Evolutionary conservation across 1,284 basidiomycete species (phyloP).

Genomic region (Apiotrichum gracile): DNA sequence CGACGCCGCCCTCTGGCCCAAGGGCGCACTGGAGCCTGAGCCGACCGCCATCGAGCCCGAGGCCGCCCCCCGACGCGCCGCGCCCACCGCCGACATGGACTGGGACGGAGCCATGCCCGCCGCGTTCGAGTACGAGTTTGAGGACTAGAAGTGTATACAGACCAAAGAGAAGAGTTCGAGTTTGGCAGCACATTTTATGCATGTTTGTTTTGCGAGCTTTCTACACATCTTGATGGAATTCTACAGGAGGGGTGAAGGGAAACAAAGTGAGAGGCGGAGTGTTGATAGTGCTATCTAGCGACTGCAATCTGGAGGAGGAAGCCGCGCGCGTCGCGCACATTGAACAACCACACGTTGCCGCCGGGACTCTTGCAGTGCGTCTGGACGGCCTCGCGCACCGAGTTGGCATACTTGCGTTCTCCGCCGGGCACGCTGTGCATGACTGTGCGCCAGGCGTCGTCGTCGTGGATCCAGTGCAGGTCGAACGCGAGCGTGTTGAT

Average conservation of each 20-base stretch:
- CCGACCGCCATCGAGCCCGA: slow-evolving; percentile 33
- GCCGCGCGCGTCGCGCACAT: slow-evolving; percentile 43
- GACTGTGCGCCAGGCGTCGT: slow-evolving; percentile 36
- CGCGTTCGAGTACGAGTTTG: slow-evolving; percentile 46
- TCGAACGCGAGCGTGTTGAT: slow-evolving; percentile 36
- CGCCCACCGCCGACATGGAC: slow-evolving; percentile 47
- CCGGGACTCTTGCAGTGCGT: slow-evolving; percentile 5
- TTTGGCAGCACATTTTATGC: slow-evolving; percentile 1
- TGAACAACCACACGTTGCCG: slow-evolving; percentile 56
- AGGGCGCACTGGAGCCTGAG: slow-evolving; percentile 40
- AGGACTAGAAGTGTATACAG: slow-evolving; percentile 25
- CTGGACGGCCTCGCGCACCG: slow-evolving; percentile 26
- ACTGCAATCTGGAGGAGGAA: slow-evolving; percentile 20
- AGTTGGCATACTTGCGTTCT: slow-evolving; percentile 33
- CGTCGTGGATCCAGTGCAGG: slow-evolving; percentile 36
- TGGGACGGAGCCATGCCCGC: slow-evolving; percentile 71
- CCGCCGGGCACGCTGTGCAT: slow-evolving; percentile 16
- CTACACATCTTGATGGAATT: neutral
- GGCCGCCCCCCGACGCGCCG: slow-evolving; percentile 26
- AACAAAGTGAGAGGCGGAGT: neutral
- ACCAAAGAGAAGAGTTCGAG: neutral
- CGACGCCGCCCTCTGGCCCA: slow-evolving; percentile 50
- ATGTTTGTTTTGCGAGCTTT: neutral
- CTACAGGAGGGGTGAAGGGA: neutral
- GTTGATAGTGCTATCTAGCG: neutral